A percentile compares a stretch with the other conserved stretches of the same genome.
These are phyloP conservation scores for Hypoxylon sp. DNA, from an alignment of 2,329 filamentous ascomycete species.

Conservation along the genomic window DNA sequence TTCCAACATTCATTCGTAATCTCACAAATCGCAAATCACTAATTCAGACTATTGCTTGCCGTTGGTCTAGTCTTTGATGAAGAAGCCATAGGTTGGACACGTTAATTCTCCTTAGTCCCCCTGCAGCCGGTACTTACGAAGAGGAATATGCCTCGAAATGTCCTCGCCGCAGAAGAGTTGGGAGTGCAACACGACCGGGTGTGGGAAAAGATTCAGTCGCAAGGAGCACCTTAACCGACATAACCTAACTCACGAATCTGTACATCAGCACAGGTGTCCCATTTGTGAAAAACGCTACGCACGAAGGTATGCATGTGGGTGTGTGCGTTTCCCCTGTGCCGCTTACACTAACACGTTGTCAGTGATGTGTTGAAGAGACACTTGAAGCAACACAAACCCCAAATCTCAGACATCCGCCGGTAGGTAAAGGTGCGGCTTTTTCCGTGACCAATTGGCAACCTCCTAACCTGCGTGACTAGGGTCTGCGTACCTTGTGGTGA, in stretches of 20 bases:
- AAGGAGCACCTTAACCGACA: conserved; percentile 42
- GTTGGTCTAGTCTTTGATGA: neutral
- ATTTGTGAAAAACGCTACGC: conserved; percentile 40
- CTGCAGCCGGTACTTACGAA: neutral
- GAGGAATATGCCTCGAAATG: conserved; percentile 17
- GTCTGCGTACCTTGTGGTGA: conserved; percentile 35
- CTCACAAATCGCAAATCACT: neutral
- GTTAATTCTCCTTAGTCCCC: neutral
- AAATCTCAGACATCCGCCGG: conserved; percentile 4
- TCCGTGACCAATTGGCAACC: neutral
- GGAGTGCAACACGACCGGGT: conserved; percentile 34
- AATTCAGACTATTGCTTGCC: neutral
- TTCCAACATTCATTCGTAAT: neutral
- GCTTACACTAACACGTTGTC: neutral
- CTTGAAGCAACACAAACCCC: conserved; percentile 36
- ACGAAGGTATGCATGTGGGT: conserved; percentile 32
- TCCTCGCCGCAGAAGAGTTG: conserved; percentile 29
- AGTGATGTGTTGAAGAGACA: conserved; percentile 42
- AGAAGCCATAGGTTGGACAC: neutral
- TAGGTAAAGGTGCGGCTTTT: neutral
- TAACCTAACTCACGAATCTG: conserved; percentile 36
- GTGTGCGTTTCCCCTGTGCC: no score
- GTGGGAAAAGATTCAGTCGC: conserved; percentile 37
- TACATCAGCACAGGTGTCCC: conserved; percentile 38
- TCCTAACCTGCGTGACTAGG: conserved; percentile 16